Conservation (phyloP, 495 filamentous ascomycete genomes). For the Penicillium herquei region DNA sequence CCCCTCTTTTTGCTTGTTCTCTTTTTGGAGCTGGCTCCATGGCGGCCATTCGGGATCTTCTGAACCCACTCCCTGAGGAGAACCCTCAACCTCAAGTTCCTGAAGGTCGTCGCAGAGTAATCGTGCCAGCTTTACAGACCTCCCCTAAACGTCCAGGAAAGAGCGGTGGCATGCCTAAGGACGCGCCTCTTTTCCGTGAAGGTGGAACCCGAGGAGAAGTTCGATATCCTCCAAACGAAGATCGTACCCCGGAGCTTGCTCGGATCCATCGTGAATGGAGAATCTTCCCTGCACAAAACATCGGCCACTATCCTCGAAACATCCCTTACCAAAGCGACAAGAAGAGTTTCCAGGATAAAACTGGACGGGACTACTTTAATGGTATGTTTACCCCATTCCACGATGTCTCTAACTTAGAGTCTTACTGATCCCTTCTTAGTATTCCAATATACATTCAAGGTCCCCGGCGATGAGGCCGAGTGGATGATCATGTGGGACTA, state of each 20-base stretch:
- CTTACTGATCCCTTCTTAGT: slow-evolving; percentile 48
- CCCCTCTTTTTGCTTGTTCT: not conserved
- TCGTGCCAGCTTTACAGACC: not conserved
- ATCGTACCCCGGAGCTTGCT: slow-evolving; percentile 51
- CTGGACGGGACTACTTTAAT: slow-evolving; percentile 83
- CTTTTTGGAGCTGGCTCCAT: slow-evolving; percentile 8
- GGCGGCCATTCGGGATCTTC: slow-evolving; percentile 32
- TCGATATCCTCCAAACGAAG: slow-evolving; percentile 68
- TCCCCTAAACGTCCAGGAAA: not conserved
- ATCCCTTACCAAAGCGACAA: slow-evolving; percentile 96
- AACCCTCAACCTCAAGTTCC: not conserved
- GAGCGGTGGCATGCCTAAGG: slow-evolving; percentile 44
- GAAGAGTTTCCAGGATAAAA: slow-evolving; percentile 79
- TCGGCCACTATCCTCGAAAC: slow-evolving; percentile 65
- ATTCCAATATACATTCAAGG: slow-evolving; percentile 85
- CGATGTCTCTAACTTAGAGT: no score
- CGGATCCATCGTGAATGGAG: slow-evolving; percentile 57
- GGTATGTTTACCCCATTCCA: slow-evolving; percentile 48
- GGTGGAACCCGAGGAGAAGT: slow-evolving; percentile 59
- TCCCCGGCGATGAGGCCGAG: slow-evolving; percentile 61
- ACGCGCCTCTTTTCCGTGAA: slow-evolving; percentile 56
- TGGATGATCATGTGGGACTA: slow-evolving; percentile 96
- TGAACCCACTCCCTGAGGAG: slow-evolving; percentile 29
- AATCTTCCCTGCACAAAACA: slow-evolving; percentile 65
- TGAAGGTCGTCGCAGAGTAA: not conserved